Evolutionary conservation across 2,329 filamentous ascomycete genomes (phyloP), one percentile per base, ranked within the genome.

Genomic region (Esteya vermicola): DNA sequence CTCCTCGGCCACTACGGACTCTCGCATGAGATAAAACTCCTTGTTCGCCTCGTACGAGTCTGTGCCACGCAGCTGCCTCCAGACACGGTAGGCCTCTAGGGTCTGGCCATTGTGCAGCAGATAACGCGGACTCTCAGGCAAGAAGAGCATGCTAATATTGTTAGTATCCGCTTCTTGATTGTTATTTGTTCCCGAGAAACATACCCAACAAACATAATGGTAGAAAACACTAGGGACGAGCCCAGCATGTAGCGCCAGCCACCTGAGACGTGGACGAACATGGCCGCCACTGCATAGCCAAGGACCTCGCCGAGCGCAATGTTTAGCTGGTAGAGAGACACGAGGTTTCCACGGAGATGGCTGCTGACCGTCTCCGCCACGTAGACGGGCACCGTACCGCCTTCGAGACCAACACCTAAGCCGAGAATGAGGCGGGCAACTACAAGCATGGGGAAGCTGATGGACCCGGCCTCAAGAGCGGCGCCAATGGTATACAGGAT

Each of bases 221-320:
- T 76, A 0, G 75, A 81, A 58, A 84, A 84, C 32, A 84, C 54
- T 2, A 84, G 67, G 0, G 79, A 84, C 2, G 75, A 81, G 5
- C 79, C 80, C 1, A 85, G 71, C 44, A 85, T 84, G 54, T 75
- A 83, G 28, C 80, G 68, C 80, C 80, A 85, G 60, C 78, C 78
- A 14, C 79, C 80, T 0, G 61, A 58, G 3, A 85, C 76, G n/a
- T 63, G 68, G 45, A 83, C 63, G 56, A 85, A 85, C 42, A 84
- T 82, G 35, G 80, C 80, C 0, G 75, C 79, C 1, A 84, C 70
- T 6, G 75, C 79, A 44, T 84, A 84, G 3, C 80, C 81, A 2
- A 85, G 62, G 3, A 85, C 79, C 49, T 84, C 80, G 22, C 80
- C 80, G 0, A 85, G 65, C 0, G 81, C 81, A 50, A 85, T 85